phyloP scores from a whole-genome alignment of 2,329 filamentous ascomycete genomes.

The Penicillium capsulatum region DNA sequence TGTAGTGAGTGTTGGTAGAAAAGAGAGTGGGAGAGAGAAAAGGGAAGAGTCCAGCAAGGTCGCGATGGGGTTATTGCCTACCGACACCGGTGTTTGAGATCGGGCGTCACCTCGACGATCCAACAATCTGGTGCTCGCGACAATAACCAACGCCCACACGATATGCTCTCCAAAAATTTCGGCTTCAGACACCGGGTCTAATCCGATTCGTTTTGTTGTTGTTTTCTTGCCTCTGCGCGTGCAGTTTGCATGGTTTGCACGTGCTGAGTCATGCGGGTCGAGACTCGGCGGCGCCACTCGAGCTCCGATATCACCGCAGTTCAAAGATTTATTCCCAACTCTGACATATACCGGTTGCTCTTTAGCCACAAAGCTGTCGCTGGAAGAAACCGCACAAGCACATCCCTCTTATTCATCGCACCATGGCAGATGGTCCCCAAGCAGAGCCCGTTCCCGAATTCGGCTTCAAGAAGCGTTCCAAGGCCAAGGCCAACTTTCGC shows the following conservation, averaged over 20 bases:
- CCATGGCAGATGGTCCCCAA: conserved; percentile 31
- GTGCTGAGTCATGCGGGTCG: conserved; percentile 11
- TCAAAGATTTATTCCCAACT: no score
- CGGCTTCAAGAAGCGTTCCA: conserved; percentile 80
- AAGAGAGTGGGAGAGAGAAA: conserved; percentile 25
- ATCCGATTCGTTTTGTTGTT: conserved; percentile 10
- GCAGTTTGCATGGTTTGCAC: conserved; percentile 16
- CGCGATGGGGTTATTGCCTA: conserved; percentile 14
- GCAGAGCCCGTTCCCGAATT: conserved; percentile 30
- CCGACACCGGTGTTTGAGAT: conserved; percentile 20
- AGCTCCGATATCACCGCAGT: neutral
- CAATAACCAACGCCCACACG: conserved; percentile 1
- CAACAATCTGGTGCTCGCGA: no score
- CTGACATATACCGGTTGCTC: no score
- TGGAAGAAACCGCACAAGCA: no score
- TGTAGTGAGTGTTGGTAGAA: conserved; percentile 26
- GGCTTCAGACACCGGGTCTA: neutral
- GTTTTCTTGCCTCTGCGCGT: conserved; percentile 10
- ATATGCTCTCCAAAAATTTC: neutral
- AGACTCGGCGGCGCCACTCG: conserved; percentile 2
- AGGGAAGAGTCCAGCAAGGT: conserved; percentile 7
- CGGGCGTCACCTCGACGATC: neutral
- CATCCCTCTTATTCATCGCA: no score
- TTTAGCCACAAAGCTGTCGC: no score
- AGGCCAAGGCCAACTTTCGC: conserved; percentile 70